Percentiles rank a stretch among this genome's conserved stretches.
Conservation (phyloP, 768 basidiomycete species). For the Boletus reticulatus region DNA sequence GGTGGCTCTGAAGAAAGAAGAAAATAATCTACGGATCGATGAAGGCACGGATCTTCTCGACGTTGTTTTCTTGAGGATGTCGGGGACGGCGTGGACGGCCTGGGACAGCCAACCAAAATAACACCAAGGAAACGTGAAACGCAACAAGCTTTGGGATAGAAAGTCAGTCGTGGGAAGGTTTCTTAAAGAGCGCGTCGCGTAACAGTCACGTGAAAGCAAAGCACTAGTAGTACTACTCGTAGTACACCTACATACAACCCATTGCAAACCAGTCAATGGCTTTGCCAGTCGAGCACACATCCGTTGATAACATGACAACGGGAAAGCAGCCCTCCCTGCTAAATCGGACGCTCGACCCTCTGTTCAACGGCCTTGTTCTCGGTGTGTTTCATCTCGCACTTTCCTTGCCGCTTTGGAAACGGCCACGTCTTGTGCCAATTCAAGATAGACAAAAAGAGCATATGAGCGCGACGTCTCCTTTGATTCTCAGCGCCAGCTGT, state of each 20-base stretch:
- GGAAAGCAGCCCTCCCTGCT: not conserved
- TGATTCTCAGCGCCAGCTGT: not conserved
- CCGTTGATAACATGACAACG: not conserved
- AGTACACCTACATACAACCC: not conserved
- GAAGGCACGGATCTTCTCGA: conserved; percentile 4
- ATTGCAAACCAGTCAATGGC: not conserved
- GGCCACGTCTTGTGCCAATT: not conserved
- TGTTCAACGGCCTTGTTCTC: not conserved
- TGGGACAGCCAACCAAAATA: conserved; percentile 18
- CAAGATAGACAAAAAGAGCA: not conserved
- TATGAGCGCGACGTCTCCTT: not conserved
- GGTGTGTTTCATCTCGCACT: conserved; percentile 3
- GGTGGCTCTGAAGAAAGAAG: conserved; percentile 23
- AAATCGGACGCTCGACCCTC: not conserved
- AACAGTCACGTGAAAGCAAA: conserved; percentile 35
- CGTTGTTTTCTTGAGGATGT: conserved; percentile 13
- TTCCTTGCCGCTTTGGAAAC: not conserved
- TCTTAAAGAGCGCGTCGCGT: conserved; percentile 39
- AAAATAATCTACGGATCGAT: conserved; percentile 17
- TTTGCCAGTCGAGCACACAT: not conserved
- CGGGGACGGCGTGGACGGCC: conserved; percentile 14
- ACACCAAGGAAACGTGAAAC: conserved; percentile 26
- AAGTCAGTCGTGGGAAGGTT: conserved; percentile 28
- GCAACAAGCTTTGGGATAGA: conserved; percentile 25
- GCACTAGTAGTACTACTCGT: conserved; percentile 1